A percentile compares a stretch with the other conserved stretches of the same genome.
Conservation (phyloP, 257 asterid genomes). For the Capsicum chinense region DNA sequence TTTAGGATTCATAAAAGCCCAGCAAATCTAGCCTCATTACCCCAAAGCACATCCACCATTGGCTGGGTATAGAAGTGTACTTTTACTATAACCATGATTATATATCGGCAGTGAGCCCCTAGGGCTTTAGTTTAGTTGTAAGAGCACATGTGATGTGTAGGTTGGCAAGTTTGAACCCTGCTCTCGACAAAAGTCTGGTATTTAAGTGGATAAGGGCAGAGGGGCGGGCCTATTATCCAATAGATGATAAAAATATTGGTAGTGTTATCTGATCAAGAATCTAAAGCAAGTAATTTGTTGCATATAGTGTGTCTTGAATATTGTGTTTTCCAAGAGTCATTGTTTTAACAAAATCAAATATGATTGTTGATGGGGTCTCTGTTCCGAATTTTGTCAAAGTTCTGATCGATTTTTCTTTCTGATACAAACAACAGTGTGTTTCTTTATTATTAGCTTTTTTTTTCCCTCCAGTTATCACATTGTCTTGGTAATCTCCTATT, state of each 20-base stretch:
- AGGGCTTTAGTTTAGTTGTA: not conserved
- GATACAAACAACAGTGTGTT: not conserved
- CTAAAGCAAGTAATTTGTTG: not conserved
- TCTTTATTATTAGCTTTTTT: not conserved
- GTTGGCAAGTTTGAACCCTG: not conserved
- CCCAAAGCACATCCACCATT: too few species aligned
- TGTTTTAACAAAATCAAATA: not conserved
- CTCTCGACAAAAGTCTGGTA: not conserved
- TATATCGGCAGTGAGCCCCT: not conserved
- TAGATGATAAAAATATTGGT: not conserved
- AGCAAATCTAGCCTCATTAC: too few species aligned
- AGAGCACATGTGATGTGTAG: not conserved
- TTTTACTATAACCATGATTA: not conserved
- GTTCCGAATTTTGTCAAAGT: not conserved
- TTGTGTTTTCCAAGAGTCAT: too few species aligned
- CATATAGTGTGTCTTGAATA: not conserved
- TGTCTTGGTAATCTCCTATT: constrained; percentile 1
- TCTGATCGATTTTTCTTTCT: not conserved
- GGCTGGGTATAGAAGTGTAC: not conserved
- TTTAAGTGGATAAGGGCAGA: not conserved
- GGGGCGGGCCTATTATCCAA: not conserved
- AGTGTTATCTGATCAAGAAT: not conserved
- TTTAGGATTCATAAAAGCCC: too few species aligned
- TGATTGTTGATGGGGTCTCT: constrained; percentile 9
- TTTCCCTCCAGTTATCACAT: not conserved